Percentiles rank a stretch among this genome's conserved stretches.
Evolutionary conservation across 176 grass and related monocot genomes (phyloP).

Genomic region (Dendrocalamus sinicus): DNA sequence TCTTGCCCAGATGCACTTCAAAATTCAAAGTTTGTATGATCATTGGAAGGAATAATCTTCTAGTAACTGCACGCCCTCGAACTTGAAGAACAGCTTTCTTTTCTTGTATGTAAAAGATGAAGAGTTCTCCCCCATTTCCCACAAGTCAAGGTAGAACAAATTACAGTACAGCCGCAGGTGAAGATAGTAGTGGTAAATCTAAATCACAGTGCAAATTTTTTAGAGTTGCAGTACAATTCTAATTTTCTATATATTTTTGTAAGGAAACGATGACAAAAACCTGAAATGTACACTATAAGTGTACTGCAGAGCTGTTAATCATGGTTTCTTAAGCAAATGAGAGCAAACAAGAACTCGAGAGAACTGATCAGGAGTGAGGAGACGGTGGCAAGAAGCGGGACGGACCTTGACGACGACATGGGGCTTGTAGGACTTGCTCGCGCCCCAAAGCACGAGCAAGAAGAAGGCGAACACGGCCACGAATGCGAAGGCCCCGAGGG

Average conservation of each 20-base stretch:
- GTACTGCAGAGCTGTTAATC: background rate
- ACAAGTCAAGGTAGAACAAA: background rate
- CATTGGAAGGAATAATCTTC: background rate
- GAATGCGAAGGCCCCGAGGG: slow-evolving; percentile 62
- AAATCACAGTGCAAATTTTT: background rate
- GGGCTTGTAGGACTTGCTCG: slow-evolving; percentile 91
- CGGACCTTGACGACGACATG: slow-evolving; percentile 77
- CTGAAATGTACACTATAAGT: background rate
- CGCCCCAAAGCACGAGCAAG: slow-evolving; percentile 86
- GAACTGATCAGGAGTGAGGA: background rate
- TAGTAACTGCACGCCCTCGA: background rate
- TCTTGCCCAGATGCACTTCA: slow-evolving; percentile 15
- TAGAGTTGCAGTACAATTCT: background rate
- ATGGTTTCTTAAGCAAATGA: background rate
- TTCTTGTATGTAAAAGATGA: background rate
- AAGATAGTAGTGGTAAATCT: background rate
- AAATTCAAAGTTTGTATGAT: slow-evolving; percentile 23
- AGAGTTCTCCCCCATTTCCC: background rate
- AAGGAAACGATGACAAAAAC: background rate
- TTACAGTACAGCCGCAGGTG: background rate
- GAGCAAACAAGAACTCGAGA: background rate
- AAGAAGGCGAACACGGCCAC: slow-evolving; percentile 82
- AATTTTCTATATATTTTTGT: background rate
- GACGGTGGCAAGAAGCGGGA: background rate
- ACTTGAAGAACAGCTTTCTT: background rate